Evolutionary conservation across 2,329 filamentous ascomycete genomes (phyloP), one percentile per base, ranked within the genome.

Genomic region (Intubia oerlemansii): DNA sequence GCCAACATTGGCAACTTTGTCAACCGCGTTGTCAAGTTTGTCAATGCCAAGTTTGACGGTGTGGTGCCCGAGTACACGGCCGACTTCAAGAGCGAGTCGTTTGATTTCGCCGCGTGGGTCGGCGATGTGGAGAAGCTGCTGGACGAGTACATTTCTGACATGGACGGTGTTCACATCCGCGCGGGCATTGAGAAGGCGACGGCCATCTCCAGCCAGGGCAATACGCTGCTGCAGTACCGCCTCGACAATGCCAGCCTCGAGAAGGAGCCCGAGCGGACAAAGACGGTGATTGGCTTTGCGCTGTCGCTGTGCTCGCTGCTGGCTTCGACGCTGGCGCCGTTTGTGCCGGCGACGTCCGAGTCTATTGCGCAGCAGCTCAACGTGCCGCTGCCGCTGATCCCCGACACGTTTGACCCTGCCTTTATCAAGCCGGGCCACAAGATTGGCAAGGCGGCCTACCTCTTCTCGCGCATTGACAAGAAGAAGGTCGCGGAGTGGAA

Each of bases 281-380:
- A 54, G 20, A 56, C 59, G 6, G 61, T 68, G n/a, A 60, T 91
- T 30, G 76, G 79, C 31, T 57, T 82, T n/a, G 79, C 75, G 1
- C 58, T 91, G 34, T 90, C 90, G 53, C 66, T 84, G 38, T 70
- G 85, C 30, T 70, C 85, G 44, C 69, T 93, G 18, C 62, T 91
- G 27, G 78, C 82, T 14, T 72, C 68, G 30, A 54, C 92, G 24
- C 65, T 84, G 32, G 67, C 70, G 29, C 84, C 84, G 0, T 93
- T 85, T 53, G 79, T 93, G 60, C 82, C 81, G 23, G 62, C 63
- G n/a, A 84, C 76, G 7, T 61, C 76, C 4, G 62, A 62, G 34
- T 67, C 68, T 18, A 92, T 93, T 40, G 66, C 80, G 38, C 51
- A 65, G 36, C 85, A 93, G 54, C 64, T 95, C 17, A 38, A 29